These are phyloP conservation scores for Leucosporidium creatinivorum DNA, from an alignment of 768 basidiomycete species.

Conservation along the genomic window DNA sequence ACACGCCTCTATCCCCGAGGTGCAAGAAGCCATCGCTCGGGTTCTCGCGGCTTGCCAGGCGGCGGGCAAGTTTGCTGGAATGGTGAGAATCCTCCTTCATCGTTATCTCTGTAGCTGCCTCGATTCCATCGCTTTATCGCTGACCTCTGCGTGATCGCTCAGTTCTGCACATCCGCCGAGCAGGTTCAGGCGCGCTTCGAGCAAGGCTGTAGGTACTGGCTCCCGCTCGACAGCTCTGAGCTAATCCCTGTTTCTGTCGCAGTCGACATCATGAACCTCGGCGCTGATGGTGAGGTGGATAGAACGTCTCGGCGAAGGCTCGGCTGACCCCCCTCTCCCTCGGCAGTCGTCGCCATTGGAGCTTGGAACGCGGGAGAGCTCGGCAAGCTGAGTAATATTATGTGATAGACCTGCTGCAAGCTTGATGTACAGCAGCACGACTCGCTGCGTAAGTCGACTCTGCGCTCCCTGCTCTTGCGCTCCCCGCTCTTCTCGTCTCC, in stretches of 20 bases:
- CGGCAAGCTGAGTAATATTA: not conserved
- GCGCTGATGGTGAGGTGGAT: conserved; percentile 14
- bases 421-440: too few relatives aligned
- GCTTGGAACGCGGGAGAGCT: conserved; percentile 29
- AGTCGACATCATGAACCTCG: conserved; percentile 36
- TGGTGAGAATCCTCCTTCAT: conserved; percentile 2
- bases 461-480: too few relatives aligned
- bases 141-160: not conserved
- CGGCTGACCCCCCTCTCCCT: too few relatives aligned
- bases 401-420: not conserved
- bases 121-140: not conserved
- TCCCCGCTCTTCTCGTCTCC: too few relatives aligned
- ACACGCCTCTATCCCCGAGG: conserved; percentile 37
- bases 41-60: conserved; percentile 39
- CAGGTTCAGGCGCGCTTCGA: conserved; percentile 22
- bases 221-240: not conserved
- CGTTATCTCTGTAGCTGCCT: too few relatives aligned
- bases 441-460: too few relatives aligned
- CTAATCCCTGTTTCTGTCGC: not conserved
- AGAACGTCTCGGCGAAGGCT: too few relatives aligned
- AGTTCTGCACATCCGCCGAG: conserved; percentile 37
- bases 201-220: conserved; percentile 23
- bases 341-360: conserved; percentile 28
- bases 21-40: conserved; percentile 41
- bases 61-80: conserved; percentile 41